phyloP scores from a whole-genome alignment of 805 yeast genomes.

The baker's yeast (Saccharomyces cerevisiae) region DNA sequence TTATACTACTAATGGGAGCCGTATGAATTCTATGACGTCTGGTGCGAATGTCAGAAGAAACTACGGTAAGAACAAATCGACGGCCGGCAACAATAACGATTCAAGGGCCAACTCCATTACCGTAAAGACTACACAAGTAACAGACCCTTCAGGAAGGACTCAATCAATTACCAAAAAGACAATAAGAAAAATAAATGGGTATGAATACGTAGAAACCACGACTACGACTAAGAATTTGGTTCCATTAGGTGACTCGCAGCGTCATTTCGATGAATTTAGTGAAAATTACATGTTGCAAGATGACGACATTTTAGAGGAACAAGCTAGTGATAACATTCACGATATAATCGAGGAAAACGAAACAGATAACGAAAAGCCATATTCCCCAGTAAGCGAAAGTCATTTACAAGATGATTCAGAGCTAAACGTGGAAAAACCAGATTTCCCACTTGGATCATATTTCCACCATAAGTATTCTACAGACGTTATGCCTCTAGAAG shows the following conservation, averaged over 20 bases:
- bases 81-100: slow-evolving; percentile 1
- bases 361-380: slow-evolving; percentile 16
- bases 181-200: slow-evolving; percentile 41
- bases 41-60: background rate
- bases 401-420: slow-evolving; percentile 1
- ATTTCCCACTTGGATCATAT: background rate
- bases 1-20: background rate
- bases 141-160: slow-evolving; percentile 45
- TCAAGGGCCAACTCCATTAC: slow-evolving; percentile 31
- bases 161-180: slow-evolving; percentile 48
- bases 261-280: slow-evolving; percentile 27
- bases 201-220: slow-evolving; percentile 42
- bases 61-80: background rate
- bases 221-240: slow-evolving; percentile 30
- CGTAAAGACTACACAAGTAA: slow-evolving; percentile 43
- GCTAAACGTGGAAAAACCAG: background rate
- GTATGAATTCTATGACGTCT: slow-evolving; percentile 20
- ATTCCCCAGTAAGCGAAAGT: slow-evolving; percentile 6
- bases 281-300: slow-evolving; percentile 16
- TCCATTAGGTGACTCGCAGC: slow-evolving; percentile 19
- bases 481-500: slow-evolving; percentile 13
- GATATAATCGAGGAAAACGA: slow-evolving; percentile 18
- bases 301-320: slow-evolving; percentile 8
- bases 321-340: background rate
- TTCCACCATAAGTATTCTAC: slow-evolving; percentile 10